Percentiles rank a stretch among this genome's conserved stretches.
Conservation (phyloP, 306 rosid species). For the Gastrolobium bilobum region DNA sequence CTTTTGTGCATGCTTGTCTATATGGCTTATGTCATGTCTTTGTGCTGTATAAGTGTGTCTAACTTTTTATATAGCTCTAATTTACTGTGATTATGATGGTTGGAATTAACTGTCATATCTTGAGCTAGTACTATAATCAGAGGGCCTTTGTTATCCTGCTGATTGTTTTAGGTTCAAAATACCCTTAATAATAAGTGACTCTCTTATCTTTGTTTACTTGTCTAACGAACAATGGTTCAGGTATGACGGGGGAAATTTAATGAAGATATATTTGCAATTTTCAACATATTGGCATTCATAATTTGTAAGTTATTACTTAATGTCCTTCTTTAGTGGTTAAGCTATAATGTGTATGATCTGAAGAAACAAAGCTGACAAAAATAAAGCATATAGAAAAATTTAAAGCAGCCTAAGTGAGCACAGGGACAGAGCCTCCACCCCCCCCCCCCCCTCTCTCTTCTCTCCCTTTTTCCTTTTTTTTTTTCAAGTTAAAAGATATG, state of each 20-base stretch:
- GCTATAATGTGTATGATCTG: slow-evolving; percentile 19
- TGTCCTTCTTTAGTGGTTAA: slow-evolving; percentile 11
- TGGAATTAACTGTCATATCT: neutral
- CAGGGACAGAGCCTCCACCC: neutral
- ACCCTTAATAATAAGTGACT: slow-evolving; percentile 27
- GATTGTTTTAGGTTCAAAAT: slow-evolving; percentile 22
- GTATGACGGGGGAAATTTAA: slow-evolving; percentile 10
- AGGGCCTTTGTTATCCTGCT: slow-evolving; percentile 4
- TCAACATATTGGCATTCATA: slow-evolving; percentile 30
- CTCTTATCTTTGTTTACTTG: slow-evolving; percentile 27
- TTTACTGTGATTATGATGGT: slow-evolving; percentile 11
- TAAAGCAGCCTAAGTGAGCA: slow-evolving; percentile 20
- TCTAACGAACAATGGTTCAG: slow-evolving; percentile 19
- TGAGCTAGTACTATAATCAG: slow-evolving; percentile 26
- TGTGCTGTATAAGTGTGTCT: slow-evolving; percentile 28
- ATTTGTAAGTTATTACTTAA: slow-evolving; percentile 18
- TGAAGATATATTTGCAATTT: slow-evolving; percentile 25
- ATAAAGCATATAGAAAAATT: slow-evolving; percentile 5
- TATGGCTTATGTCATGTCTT: slow-evolving; percentile 19
- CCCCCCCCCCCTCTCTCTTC: too few species aligned
- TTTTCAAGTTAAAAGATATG: neutral
- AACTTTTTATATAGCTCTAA: slow-evolving; percentile 8
- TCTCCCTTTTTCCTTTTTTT: neutral
- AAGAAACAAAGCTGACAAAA: slow-evolving; percentile 10
- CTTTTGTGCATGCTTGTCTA: slow-evolving; percentile 5